These are phyloP conservation scores for Aureobasidium mangrovei DNA, from an alignment of 2,329 filamentous ascomycete genomes.

Conservation along the genomic window DNA sequence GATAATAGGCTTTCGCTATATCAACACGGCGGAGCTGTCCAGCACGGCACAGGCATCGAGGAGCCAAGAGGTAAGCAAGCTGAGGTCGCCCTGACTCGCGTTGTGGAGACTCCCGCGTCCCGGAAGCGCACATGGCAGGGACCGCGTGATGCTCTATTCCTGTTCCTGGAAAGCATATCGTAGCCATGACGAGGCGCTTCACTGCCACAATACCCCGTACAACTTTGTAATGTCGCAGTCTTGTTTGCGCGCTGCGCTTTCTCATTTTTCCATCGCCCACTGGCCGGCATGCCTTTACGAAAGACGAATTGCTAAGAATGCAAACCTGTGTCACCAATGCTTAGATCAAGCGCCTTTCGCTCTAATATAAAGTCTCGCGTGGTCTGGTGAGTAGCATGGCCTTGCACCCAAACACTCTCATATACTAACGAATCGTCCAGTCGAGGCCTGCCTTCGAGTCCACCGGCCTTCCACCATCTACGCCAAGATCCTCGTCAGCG, in stretches of 20 bases:
- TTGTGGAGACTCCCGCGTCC: too few relatives aligned
- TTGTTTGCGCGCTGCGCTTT: background rate
- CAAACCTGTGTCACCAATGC: conserved; percentile 4
- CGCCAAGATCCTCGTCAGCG: background rate
- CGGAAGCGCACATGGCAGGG: too few relatives aligned
- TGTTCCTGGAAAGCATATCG: background rate
- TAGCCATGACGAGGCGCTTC: conserved; percentile 5
- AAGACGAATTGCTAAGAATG: background rate
- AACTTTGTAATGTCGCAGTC: background rate
- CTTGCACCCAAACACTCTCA: too few relatives aligned
- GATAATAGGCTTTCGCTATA: too few relatives aligned
- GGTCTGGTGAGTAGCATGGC: background rate
- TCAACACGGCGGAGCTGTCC: too few relatives aligned
- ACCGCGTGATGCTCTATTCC: too few relatives aligned
- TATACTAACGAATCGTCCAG: background rate
- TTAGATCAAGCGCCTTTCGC: background rate
- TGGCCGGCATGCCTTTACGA: background rate
- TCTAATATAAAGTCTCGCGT: background rate
- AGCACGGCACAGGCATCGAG: background rate
- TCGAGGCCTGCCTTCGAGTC: background rate
- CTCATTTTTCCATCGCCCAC: too few relatives aligned
- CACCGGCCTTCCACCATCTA: background rate
- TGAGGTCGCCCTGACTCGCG: too few relatives aligned
- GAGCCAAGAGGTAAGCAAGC: background rate
- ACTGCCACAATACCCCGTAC: too few relatives aligned